Evolutionary conservation across 257 asterid species (phyloP).

Genomic region (Solanum bukasovii): DNA sequence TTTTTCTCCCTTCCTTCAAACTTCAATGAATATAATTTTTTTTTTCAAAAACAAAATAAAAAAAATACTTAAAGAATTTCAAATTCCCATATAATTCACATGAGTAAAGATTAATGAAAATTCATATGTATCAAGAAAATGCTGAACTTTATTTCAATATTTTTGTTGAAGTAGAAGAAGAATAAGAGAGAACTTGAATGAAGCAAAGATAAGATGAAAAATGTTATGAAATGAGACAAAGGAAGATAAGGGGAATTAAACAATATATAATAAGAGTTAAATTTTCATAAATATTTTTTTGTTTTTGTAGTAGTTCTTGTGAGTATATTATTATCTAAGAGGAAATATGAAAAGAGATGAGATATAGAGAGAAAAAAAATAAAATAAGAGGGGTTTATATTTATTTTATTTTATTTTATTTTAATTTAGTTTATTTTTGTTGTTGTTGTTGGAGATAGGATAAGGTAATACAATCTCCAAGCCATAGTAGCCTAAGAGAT

Average conservation of each 20-base stretch:
- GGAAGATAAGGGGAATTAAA: not conserved
- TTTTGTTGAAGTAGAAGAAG: not conserved
- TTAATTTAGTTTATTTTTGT: not conserved
- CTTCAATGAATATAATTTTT: not conserved
- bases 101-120: not conserved
- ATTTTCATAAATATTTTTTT: not conserved
- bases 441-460: constrained; percentile 33
- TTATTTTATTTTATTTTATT: not conserved
- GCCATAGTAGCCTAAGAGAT: constrained; percentile 13
- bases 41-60: not conserved
- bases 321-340: constrained; percentile 11
- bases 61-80: not conserved
- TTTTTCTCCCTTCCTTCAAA: not conserved
- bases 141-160: not conserved
- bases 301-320: not conserved
- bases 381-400: not conserved
- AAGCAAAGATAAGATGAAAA: not conserved
- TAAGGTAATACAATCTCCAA: constrained; percentile 51
- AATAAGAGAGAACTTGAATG: not conserved
- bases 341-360: constrained; percentile 6
- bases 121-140: not conserved
- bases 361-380: constrained; percentile 4
- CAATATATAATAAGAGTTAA: not conserved
- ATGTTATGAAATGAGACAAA: constrained; percentile 3
- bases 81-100: constrained; percentile 4